Evolutionary conservation across 257 asterid genomes (phyloP), one percentile per base, ranked within the genome.

Genomic region (Solanum bulbocastanum): DNA sequence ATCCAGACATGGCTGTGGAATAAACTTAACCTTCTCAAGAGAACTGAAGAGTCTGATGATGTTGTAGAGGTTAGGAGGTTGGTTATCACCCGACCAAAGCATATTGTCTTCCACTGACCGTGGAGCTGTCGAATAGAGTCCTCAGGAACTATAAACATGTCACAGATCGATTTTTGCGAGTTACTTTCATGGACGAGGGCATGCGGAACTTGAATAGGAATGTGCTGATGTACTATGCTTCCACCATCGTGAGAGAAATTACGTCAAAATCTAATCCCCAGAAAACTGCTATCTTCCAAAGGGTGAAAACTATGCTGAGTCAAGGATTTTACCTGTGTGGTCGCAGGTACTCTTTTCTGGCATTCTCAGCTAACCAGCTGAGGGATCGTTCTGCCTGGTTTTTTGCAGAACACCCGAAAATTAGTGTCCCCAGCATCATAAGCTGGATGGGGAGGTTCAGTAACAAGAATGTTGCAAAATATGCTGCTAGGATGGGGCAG

Each of bases 341-440:
- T 42, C 93, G 96, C 33, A 92, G 86, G 83, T 96, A 96, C 91
- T 87, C 94, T 22, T 97, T 96, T 91, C 90, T 95, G 92, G 99
- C 98, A 56, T 96, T 94, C 88, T 96, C 99, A 2, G 93, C 99
- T 49, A 96, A 94, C 86, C 99, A 97, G 87, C 86, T 96, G 86
- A 93, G 99, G 88, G 99, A 96, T 87, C 94, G 95, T 87, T 97
- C 98, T 3, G 98, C 99, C 79, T 97, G 98, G 99, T 97, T 97
- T 91, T 96, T 97, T 87, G 98, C 99, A 58, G 98, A 97, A 89
- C 92, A 91, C 44, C 66, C 39, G 27, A 83, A 75, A 36, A 73
- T 88, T 71, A n/a, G 88, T 52, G 95, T 93, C 8, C 87, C 84
- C 66, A n/a, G 30, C 71, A 93, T 97, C 33, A 90, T 83, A 87